Evolutionary conservation across 768 basidiomycete genomes (phyloP), one percentile per base, ranked within the genome.

Genomic region (Kwoniella shandongensis): DNA sequence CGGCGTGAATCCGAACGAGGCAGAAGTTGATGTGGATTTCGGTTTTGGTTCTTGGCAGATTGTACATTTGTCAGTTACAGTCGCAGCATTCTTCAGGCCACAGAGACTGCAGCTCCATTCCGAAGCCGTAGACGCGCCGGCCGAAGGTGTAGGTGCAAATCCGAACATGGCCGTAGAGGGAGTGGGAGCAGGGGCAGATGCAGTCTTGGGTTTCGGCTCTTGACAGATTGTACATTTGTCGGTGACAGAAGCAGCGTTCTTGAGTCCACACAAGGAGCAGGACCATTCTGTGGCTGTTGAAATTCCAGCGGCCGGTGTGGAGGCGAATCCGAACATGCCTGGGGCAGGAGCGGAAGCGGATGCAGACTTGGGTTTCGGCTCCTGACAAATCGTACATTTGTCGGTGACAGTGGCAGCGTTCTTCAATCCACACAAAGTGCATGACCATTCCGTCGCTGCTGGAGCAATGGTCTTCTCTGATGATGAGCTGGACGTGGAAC

Each of bases 41-140:
- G 54, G 54, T 32, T 32, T 32, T 23, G 77, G 78, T 1, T 78
- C 60, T 29, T 82, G 82, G 45, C 82, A 83, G 12, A 81, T 57
- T 4, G 74, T 75, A 61, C 82, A 83, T 62, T 83, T 82, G 26
- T 79, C 79, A 54, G 59, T 76, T 15, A 74, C 79, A 23, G 56
- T 66, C 8, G 60, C 77, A 2, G 79, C 67, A 55, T 80, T 82
- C 46, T 72, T 66, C 36, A 80, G 63, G 68, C 76, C 77, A 59
- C 87, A 88, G 2, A 70, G 62, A 1, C 73, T 75, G 67, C 86
- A 88, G 17, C n/a, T n/a, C n/a, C n/a, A n/a, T n/a, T n/a, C n/a
- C n/a, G n/a, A n/a, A 25, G 6, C 1, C 39, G 18, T 7, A 30
- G 27, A 22, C 18, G n/a, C 61, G 81, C 87, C 87, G 88, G 10